These are phyloP conservation scores for Raddia guianensis DNA, from an alignment of 176 grass and related monocot genomes.

Conservation along the genomic window DNA sequence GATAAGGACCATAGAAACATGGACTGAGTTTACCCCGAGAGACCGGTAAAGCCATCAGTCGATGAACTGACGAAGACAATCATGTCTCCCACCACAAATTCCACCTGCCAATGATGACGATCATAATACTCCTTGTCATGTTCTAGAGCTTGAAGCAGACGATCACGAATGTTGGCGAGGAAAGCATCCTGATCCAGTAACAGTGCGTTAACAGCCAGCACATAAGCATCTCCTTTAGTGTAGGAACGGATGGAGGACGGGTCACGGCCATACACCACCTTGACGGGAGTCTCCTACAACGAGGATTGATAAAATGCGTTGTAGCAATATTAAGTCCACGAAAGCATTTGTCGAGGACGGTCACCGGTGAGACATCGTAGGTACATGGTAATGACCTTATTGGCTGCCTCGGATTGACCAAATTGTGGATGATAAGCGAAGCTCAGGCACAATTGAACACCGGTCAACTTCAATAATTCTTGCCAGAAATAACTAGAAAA, in stretches of 20 bases:
- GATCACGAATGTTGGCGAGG: neutral
- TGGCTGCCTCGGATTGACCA: neutral
- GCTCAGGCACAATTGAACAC: no score
- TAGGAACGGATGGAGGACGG: neutral
- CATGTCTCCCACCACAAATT: neutral
- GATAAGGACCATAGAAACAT: neutral
- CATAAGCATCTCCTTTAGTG: neutral
- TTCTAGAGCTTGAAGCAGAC: neutral
- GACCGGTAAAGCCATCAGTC: neutral
- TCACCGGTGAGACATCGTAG: neutral
- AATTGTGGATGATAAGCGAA: no score
- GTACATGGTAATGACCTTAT: neutral
- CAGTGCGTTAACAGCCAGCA: no score
- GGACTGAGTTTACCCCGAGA: neutral
- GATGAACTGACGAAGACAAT: neutral
- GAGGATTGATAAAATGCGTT: neutral
- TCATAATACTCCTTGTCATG: neutral
- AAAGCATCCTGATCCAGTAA: neutral
- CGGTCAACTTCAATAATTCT: no score
- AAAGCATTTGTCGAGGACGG: neutral
- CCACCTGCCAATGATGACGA: neutral
- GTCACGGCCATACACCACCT: neutral
- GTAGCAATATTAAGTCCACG: neutral
- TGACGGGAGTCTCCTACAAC: fast-evolving
- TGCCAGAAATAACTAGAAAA: no score